A percentile compares a stretch with the other conserved stretches of the same genome.
phyloP scores from a whole-genome alignment of 2,329 filamentous ascomycete genomes.

The Pseudocercospora musae region DNA sequence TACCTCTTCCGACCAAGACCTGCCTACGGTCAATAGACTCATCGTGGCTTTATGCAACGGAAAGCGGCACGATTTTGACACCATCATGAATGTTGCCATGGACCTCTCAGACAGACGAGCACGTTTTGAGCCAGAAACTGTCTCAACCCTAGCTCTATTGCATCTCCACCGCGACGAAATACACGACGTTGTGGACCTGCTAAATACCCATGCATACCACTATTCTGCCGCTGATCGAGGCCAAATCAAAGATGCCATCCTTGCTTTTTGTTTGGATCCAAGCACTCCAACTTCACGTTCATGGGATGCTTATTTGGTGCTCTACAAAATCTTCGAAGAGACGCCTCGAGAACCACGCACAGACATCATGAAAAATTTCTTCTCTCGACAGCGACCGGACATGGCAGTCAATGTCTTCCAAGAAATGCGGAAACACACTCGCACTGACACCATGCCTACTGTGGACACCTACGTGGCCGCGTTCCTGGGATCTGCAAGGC shows the following conservation, averaged over 20 bases:
- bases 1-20: conserved; percentile 56
- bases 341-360: conserved; percentile 64
- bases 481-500: conserved; percentile 64
- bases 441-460: conserved; percentile 62
- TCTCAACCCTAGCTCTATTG: conserved; percentile 67
- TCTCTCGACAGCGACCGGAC: conserved; percentile 71
- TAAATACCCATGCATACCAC: conserved; percentile 70
- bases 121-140: conserved; percentile 69
- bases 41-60: conserved; percentile 65
- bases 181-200: conserved; percentile 74
- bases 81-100: conserved; percentile 69
- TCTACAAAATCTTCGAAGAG: conserved; percentile 58
- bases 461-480: conserved; percentile 72
- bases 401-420: conserved; percentile 85
- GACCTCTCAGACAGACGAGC: conserved; percentile 68
- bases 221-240: conserved; percentile 68
- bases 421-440: conserved; percentile 81
- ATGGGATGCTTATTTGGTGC: conserved; percentile 61
- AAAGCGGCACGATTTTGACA: conserved; percentile 62
- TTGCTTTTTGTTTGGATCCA: conserved; percentile 64
- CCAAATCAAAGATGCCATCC: conserved; percentile 63
- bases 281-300: conserved; percentile 60
- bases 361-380: conserved; percentile 77
- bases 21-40: conserved; percentile 66
- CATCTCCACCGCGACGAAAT: conserved; percentile 74